phyloP scores from a whole-genome alignment of 225 moss, liverwort and hornwort species.

The Rhytidiadelphus loreus region DNA sequence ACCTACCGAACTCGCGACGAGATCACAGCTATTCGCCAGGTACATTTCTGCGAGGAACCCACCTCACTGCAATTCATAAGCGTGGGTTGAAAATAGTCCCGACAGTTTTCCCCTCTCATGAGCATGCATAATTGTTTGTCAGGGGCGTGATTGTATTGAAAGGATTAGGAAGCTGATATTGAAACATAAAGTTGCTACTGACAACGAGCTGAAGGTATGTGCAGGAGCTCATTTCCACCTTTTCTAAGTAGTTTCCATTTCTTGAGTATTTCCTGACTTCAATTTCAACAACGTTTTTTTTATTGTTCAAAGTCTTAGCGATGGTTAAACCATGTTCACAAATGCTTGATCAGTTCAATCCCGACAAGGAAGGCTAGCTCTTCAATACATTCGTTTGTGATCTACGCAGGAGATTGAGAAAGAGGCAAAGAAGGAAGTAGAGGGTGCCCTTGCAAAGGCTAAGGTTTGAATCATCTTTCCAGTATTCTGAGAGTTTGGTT shows the following conservation, averaged over 20 bases:
- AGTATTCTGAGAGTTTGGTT: not conserved
- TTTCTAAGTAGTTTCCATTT: not conserved
- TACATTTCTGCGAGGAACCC: not conserved
- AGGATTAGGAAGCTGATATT: slow-evolving; percentile 69
- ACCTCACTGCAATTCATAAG: not conserved
- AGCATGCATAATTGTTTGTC: not conserved
- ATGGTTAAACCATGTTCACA: not conserved
- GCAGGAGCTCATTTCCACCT: not conserved
- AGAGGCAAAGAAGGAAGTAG: not conserved
- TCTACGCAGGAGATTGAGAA: not conserved
- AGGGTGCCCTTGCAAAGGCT: not conserved
- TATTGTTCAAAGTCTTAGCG: not conserved
- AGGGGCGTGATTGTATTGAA: slow-evolving; percentile 78
- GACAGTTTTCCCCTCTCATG: not conserved
- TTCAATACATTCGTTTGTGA: not conserved
- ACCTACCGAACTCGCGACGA: slow-evolving; percentile 76
- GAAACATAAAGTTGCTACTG: slow-evolving; percentile 50
- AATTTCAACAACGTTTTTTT: not conserved
- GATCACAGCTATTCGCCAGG: slow-evolving; percentile 57
- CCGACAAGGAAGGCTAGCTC: not conserved
- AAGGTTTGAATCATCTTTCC: not conserved
- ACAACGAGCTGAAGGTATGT: slow-evolving; percentile 42
- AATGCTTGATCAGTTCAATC: not conserved
- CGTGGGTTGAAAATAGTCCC: not conserved
- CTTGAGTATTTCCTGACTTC: not conserved